Evolutionary conservation across 441 rosid genomes (phyloP).

Genomic region (Bocquillonia castaneifolia): DNA sequence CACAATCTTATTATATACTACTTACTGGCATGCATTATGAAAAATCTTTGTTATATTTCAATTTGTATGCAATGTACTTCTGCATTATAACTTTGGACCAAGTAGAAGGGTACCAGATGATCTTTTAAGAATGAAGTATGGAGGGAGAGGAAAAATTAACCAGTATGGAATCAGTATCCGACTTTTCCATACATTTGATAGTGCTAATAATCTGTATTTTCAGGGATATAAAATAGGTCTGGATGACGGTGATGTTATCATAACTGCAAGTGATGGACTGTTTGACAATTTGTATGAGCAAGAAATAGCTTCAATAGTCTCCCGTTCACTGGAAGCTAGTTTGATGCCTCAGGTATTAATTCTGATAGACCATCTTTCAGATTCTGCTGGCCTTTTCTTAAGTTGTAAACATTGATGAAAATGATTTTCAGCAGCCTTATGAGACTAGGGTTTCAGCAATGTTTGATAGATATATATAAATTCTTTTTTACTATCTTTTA

Average conservation of each 20-base stretch:
- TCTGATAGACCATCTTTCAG: background rate
- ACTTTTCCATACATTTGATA: background rate
- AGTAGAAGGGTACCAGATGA: too few species aligned
- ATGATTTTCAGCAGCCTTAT: background rate
- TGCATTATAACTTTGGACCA: too few species aligned
- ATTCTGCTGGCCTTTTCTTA: background rate
- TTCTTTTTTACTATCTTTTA: background rate
- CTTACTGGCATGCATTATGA: too few species aligned
- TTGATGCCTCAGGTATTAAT: conserved; percentile 52
- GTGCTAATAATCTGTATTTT: conserved; percentile 19
- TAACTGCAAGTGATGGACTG: conserved; percentile 71
- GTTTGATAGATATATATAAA: background rate
- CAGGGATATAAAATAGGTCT: conserved; percentile 51
- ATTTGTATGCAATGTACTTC: too few species aligned
- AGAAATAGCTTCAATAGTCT: conserved; percentile 52
- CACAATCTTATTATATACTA: too few species aligned
- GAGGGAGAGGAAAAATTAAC: background rate
- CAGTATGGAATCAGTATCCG: background rate
- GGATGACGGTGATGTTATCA: conserved; percentile 55
- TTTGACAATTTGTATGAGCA: conserved; percentile 64
- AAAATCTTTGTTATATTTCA: too few species aligned
- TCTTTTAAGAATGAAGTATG: too few species aligned
- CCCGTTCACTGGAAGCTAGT: conserved; percentile 41
- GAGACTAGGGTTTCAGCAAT: background rate
- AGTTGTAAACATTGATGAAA: background rate